Conservation (phyloP, 2,329 filamentous ascomycete species). For the Pseudogymnoascus destructans region DNA sequence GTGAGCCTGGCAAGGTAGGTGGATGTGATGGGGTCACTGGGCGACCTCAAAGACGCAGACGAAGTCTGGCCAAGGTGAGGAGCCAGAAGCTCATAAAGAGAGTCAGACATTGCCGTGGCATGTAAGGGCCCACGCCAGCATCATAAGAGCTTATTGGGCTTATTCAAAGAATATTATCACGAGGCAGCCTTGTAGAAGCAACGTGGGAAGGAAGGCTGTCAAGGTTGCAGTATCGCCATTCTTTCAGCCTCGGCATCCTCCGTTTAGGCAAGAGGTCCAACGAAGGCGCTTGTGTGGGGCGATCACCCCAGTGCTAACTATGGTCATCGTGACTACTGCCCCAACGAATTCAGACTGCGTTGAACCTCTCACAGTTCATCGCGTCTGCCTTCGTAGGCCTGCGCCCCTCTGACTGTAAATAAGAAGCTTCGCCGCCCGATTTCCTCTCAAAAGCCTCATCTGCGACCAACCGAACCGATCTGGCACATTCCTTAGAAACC, state of each 20-base stretch:
- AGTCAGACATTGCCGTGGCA: constrained; percentile 45
- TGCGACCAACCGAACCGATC: neutral
- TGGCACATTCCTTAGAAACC: neutral
- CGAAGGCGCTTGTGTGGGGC: constrained; percentile 1
- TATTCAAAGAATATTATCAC: neutral
- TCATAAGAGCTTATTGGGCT: neutral
- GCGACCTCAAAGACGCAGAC: constrained; percentile 17
- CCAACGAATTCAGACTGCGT: neutral
- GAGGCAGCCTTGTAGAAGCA: constrained; percentile 4
- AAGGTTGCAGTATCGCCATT: neutral
- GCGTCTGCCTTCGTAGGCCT: neutral
- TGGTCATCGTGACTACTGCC: constrained; percentile 6
- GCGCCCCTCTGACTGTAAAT: neutral
- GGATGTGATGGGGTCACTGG: constrained; percentile 39
- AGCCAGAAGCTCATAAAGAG: constrained; percentile 60
- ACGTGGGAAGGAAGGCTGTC: neutral
- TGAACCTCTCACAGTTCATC: neutral
- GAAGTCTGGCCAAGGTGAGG: constrained; percentile 42
- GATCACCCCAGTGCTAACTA: constrained; percentile 1
- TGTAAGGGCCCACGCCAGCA: neutral
- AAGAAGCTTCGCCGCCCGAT: neutral
- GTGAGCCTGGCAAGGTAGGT: constrained; percentile 68
- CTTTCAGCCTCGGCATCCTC: neutral
- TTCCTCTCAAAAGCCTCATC: neutral
- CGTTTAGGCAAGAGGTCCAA: constrained; percentile 1